phyloP scores from a whole-genome alignment of 257 asterid species.

The Plantago major region DNA sequence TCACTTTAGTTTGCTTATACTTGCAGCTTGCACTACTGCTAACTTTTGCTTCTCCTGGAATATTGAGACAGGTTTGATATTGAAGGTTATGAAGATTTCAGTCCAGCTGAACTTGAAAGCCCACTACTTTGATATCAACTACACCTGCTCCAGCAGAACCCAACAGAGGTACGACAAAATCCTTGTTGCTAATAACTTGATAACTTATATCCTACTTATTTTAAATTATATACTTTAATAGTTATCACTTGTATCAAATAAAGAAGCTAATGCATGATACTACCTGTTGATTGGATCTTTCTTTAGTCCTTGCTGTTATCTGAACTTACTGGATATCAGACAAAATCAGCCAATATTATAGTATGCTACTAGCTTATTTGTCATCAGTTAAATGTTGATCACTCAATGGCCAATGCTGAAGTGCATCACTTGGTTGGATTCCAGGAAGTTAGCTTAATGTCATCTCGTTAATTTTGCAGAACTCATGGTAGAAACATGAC shows the following conservation, averaged over 20 bases:
- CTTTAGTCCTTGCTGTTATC: background rate
- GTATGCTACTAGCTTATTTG: conserved; percentile 2
- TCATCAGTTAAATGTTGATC: too few relatives aligned
- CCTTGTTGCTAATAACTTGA: conserved; percentile 9
- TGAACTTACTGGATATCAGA: background rate
- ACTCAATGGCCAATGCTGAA: too few relatives aligned
- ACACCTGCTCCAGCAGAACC: conserved; percentile 58
- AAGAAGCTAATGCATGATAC: conserved; percentile 2
- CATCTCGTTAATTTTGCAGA: conserved; percentile 38
- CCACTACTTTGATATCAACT: conserved; percentile 59
- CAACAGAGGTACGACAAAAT: conserved; percentile 35
- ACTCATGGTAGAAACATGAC: conserved; percentile 74
- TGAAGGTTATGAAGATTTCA: conserved; percentile 64
- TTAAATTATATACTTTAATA: conserved; percentile 1
- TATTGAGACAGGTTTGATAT: conserved; percentile 67
- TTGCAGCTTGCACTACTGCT: too few relatives aligned
- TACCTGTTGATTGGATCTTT: conserved; percentile 8
- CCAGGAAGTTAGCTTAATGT: conserved; percentile 1
- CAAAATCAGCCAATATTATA: background rate
- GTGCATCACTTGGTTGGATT: conserved; percentile 2
- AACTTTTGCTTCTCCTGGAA: too few relatives aligned
- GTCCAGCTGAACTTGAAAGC: conserved; percentile 46
- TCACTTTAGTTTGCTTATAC: conserved; percentile 17
- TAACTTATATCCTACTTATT: conserved; percentile 11
- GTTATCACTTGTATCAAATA: background rate